Percentiles rank a stretch among this genome's conserved stretches.
These are phyloP conservation scores for Solanum verrucosum DNA, from an alignment of 257 asterid species.

Conservation along the genomic window DNA sequence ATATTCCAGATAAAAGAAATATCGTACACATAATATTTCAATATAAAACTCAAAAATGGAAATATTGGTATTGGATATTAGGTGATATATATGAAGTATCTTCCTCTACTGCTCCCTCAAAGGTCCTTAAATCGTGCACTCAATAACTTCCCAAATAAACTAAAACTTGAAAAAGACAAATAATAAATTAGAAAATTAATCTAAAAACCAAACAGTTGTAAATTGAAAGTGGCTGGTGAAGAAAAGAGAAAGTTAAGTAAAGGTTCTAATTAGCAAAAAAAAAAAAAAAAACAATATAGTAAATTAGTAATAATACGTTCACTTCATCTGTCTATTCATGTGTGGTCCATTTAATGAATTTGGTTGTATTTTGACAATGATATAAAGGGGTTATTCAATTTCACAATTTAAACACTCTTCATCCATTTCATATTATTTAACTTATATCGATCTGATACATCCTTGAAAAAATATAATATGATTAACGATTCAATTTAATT, in stretches of 20 bases:
- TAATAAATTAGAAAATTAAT: neutral
- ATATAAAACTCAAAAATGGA: too few species aligned
- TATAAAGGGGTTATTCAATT: neutral
- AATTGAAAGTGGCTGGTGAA: neutral
- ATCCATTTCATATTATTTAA: too few species aligned
- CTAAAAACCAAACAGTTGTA: neutral
- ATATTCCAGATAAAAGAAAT: too few species aligned
- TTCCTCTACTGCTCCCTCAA: neutral
- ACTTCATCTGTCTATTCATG: neutral
- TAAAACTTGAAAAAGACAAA: neutral
- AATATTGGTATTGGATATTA: neutral
- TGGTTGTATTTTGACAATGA: neutral
- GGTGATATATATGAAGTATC: neutral
- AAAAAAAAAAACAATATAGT: neutral
- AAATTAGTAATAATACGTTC: neutral
- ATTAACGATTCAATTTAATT: too few species aligned
- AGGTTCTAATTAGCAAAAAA: neutral
- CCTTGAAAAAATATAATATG: too few species aligned
- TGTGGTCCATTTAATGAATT: neutral
- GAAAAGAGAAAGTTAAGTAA: neutral
- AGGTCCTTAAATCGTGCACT: neutral
- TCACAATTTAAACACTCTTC: too few species aligned
- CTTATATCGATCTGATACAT: too few species aligned
- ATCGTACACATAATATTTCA: too few species aligned
- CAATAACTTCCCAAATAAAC: neutral